These are phyloP conservation scores for Lepraria neglecta DNA, from an alignment of 495 filamentous ascomycete species.

Conservation along the genomic window DNA sequence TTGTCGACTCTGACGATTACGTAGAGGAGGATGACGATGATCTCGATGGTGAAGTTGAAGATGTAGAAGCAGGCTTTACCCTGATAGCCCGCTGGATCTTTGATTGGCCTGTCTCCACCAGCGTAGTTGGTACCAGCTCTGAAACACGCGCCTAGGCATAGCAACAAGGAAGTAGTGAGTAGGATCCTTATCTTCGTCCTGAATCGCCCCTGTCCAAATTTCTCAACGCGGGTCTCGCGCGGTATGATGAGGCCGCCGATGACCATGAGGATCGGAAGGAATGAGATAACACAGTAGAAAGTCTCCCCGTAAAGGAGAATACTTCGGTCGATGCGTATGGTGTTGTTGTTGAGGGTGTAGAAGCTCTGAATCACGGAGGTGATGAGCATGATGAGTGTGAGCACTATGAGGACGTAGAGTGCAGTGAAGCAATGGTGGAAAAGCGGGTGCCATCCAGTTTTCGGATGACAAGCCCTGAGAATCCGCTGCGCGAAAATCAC, in stretches of 20 bases:
- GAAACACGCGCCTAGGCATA: conserved; percentile 67
- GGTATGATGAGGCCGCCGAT: conserved; percentile 48
- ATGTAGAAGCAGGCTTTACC: conserved; percentile 67
- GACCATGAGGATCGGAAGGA: conserved; percentile 65
- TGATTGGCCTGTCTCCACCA: conserved; percentile 40
- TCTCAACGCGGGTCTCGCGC: conserved; percentile 46
- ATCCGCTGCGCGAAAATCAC: conserved; percentile 74
- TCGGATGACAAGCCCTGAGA: conserved; percentile 64
- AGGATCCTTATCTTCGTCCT: conserved; percentile 60
- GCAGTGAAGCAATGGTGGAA: conserved; percentile 46
- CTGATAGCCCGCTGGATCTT: conserved; percentile 60
- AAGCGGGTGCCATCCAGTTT: conserved; percentile 57
- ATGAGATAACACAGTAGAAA: conserved; percentile 63
- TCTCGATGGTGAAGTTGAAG: conserved; percentile 70
- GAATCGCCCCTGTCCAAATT: conserved; percentile 66
- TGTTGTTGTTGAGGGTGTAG: conserved; percentile 54
- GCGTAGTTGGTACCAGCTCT: conserved; percentile 54
- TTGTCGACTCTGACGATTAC: conserved; percentile 61
- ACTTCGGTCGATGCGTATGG: conserved; percentile 47
- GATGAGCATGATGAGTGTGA: conserved; percentile 64
- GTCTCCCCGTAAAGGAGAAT: conserved; percentile 62
- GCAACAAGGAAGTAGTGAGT: conserved; percentile 43
- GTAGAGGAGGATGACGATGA: conserved; percentile 59
- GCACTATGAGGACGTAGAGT: conserved; percentile 55
- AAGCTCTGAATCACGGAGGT: conserved; percentile 55